phyloP scores from a whole-genome alignment of 352 stramenopile genomes.

The Achlya hypogyna region DNA sequence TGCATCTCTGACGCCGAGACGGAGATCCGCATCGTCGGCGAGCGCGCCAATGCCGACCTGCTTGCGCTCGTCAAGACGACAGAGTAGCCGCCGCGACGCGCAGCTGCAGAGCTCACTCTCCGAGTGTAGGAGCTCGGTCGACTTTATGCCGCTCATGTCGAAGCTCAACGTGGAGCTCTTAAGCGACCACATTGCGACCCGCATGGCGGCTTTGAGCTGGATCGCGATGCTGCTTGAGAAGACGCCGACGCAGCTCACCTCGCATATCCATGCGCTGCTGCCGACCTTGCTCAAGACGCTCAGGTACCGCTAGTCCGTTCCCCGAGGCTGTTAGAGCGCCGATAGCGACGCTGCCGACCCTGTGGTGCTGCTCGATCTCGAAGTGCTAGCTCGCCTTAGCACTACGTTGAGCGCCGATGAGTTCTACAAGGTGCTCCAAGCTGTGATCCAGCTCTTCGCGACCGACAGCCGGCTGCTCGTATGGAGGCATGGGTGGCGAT shows the following conservation, averaged over 20 bases:
- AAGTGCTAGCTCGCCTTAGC: slow-evolving; percentile 94
- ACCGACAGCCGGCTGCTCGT: slow-evolving; percentile 61
- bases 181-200: slow-evolving; percentile 94
- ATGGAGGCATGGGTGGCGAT: background rate
- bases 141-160: slow-evolving; percentile 90
- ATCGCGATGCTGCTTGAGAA: slow-evolving; percentile 99
- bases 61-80: slow-evolving; percentile 92
- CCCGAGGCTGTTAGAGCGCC: background rate
- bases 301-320: slow-evolving; percentile 26
- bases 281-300: slow-evolving; percentile 94
- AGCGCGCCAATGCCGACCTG: slow-evolving; percentile 95
- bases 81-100: slow-evolving; percentile 15
- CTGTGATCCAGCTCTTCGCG: slow-evolving; percentile 92
- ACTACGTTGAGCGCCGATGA: slow-evolving; percentile 79
- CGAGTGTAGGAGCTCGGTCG: slow-evolving; percentile 48
- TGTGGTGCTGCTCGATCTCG: slow-evolving; percentile 93
- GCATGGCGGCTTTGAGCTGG: slow-evolving; percentile 92
- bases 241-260: slow-evolving; percentile 87
- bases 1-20: slow-evolving; percentile 96
- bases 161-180: slow-evolving; percentile 92
- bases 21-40: slow-evolving; percentile 94
- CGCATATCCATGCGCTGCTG: slow-evolving; percentile 88
- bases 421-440: slow-evolving; percentile 90
- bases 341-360: slow-evolving; percentile 88
- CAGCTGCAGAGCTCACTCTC: background rate